phyloP scores from a whole-genome alignment of 257 asterid species.

The Eucommia ulmoides region DNA sequence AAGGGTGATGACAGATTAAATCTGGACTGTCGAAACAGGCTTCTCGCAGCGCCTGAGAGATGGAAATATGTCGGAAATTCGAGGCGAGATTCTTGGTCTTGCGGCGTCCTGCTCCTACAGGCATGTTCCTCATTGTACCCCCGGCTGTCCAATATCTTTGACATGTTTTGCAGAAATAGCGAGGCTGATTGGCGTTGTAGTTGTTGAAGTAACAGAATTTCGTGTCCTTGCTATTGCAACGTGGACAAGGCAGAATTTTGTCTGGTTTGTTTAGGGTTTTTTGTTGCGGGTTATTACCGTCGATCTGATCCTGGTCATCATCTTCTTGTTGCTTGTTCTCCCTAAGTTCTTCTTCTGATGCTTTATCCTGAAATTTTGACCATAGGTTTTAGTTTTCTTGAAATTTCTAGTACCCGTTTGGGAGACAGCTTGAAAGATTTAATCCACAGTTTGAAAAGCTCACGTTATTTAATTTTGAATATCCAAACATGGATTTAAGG shows the following conservation, averaged over 20 bases:
- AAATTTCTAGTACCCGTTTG: too few species aligned
- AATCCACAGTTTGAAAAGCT: too few species aligned
- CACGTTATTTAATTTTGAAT: too few species aligned
- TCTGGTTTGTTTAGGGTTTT: constrained; percentile 71
- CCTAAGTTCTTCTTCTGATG: constrained; percentile 16
- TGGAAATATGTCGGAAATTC: constrained; percentile 41
- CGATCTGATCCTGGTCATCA: constrained; percentile 30
- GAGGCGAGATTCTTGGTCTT: constrained; percentile 57
- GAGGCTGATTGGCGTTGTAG: constrained; percentile 80
- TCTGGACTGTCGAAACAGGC: constrained; percentile 31
- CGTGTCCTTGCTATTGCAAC: constrained; percentile 86
- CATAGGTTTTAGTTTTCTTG: too few species aligned
- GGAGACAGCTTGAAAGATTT: too few species aligned
- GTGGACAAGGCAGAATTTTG: constrained; percentile 85
- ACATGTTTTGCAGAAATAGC: constrained; percentile 89
- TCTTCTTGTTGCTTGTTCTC: constrained; percentile 19
- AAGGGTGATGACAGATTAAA: constrained; percentile 29
- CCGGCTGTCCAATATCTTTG: constrained; percentile 98
- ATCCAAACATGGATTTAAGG: too few species aligned
- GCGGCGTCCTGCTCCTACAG: constrained; percentile 84
- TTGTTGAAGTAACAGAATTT: constrained; percentile 90
- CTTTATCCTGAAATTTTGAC: constrained; percentile 29
- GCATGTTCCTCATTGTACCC: constrained; percentile 89
- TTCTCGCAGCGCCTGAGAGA: constrained; percentile 49
- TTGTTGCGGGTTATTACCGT: constrained; percentile 27